Conservation (phyloP, 495 filamentous ascomycete genomes). For the Eremomyces bilateralis region DNA sequence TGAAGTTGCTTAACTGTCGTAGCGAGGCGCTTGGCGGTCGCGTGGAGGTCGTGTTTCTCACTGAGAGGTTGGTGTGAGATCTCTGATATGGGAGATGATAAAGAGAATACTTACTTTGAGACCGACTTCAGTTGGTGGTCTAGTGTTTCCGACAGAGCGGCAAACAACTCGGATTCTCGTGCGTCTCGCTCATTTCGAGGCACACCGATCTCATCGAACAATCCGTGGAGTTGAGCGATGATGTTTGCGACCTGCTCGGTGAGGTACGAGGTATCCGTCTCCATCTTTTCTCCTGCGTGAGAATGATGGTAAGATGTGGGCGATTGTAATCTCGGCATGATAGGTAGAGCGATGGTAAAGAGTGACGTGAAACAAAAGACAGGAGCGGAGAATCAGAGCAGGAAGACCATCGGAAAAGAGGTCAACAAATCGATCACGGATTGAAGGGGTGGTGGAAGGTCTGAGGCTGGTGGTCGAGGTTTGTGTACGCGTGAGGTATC, state of each 20-base stretch:
- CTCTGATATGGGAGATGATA: not conserved
- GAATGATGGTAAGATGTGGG: too few species aligned
- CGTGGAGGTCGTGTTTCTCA: slow-evolving; percentile 71
- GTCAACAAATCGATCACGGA: too few species aligned
- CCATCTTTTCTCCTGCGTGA: too few species aligned
- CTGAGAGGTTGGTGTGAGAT: slow-evolving; percentile 19
- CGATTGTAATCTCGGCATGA: too few species aligned
- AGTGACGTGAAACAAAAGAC: too few species aligned
- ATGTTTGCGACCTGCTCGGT: slow-evolving; percentile 87
- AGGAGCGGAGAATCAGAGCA: too few species aligned
- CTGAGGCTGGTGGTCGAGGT: too few species aligned
- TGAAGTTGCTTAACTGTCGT: slow-evolving; percentile 84
- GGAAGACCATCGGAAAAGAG: too few species aligned
- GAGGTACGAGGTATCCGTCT: slow-evolving; percentile 79
- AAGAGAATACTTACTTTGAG: slow-evolving; percentile 29
- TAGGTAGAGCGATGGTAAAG: too few species aligned
- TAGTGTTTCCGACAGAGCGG: slow-evolving; percentile 65
- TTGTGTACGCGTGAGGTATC: too few species aligned
- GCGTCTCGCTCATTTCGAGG: slow-evolving; percentile 71
- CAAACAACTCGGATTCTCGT: slow-evolving; percentile 73
- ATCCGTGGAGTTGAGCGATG: slow-evolving; percentile 67
- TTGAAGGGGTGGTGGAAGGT: too few species aligned
- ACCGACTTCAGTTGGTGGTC: slow-evolving; percentile 66
- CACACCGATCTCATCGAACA: slow-evolving; percentile 94
- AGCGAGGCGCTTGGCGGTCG: slow-evolving; percentile 73